These are phyloP conservation scores for Nothopassalora personata DNA, from an alignment of 2,329 filamentous ascomycete species.

Conservation along the genomic window DNA sequence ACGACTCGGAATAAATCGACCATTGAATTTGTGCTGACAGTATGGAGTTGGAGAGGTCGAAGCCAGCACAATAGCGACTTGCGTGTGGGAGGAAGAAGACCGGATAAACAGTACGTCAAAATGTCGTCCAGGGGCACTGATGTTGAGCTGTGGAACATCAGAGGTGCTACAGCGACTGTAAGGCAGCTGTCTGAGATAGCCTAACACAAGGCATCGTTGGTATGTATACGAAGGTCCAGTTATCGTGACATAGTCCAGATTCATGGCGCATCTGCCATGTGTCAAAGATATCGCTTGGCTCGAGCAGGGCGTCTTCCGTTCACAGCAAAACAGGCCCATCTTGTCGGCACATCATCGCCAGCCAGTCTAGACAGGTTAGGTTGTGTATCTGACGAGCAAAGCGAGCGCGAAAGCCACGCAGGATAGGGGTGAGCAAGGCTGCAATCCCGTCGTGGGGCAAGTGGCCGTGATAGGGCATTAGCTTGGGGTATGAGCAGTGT, in stretches of 20 bases:
- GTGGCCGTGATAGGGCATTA: not conserved
- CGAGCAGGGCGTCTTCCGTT: not conserved
- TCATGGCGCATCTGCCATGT: not conserved
- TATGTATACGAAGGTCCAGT: not conserved
- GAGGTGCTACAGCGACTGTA: not conserved
- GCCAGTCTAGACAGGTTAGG: not conserved
- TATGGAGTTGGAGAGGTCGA: not conserved
- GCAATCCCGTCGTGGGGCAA: not conserved
- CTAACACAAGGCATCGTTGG: not conserved
- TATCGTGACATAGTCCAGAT: not conserved
- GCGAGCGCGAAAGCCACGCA: not conserved
- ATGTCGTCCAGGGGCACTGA: not conserved
- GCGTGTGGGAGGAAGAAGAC: conserved; percentile 6
- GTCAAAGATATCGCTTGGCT: not conserved
- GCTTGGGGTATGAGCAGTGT: not conserved
- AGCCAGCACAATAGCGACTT: not conserved
- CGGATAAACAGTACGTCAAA: conserved; percentile 10
- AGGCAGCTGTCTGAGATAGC: not conserved
- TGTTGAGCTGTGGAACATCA: conserved; percentile 1
- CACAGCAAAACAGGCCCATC: not conserved
- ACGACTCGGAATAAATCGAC: not conserved
- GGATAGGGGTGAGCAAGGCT: not conserved
- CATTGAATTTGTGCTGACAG: not conserved
- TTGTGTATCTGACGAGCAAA: not conserved
- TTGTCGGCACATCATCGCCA: not conserved